Percentiles rank a stretch among this genome's conserved stretches.
phyloP scores from a whole-genome alignment of 2,329 filamentous ascomycete species.

The Paecilomyces formosus region DNA sequence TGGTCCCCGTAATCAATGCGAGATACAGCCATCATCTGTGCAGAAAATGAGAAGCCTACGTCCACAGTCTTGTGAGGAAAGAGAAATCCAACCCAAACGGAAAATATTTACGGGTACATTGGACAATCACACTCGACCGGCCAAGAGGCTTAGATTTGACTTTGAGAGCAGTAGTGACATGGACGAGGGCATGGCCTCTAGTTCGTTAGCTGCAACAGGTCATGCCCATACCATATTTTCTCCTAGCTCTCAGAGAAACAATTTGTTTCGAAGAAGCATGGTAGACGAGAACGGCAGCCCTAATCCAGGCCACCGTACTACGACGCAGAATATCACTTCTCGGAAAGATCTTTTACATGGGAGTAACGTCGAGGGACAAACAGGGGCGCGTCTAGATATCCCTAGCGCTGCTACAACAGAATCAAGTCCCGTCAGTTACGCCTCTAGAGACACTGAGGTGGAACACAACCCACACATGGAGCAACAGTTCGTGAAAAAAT shows the following conservation, averaged over 20 bases:
- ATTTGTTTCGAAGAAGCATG: slow-evolving; percentile 12
- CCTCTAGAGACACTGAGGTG: background rate
- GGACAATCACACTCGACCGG: background rate
- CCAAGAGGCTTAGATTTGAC: background rate
- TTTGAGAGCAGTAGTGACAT: background rate
- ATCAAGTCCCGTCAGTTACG: background rate
- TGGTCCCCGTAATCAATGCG: slow-evolving; percentile 3
- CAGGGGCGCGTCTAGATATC: background rate
- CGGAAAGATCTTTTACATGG: background rate
- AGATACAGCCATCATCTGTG: background rate
- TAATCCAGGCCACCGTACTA: slow-evolving; percentile 10
- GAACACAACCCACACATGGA: background rate
- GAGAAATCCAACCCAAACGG: background rate
- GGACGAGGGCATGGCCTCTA: background rate
- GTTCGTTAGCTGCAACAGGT: background rate
- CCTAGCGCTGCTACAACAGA: background rate
- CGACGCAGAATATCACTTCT: background rate
- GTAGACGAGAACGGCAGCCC: slow-evolving; percentile 33
- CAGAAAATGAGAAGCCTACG: background rate
- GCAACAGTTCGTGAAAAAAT: background rate
- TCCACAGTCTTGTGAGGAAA: background rate
- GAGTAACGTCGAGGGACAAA: background rate
- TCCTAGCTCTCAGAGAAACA: background rate
- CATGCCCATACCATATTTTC: background rate
- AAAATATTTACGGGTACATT: background rate